Evolutionary conservation across 208 protist species (phyloP).

Genomic region (Acanthamoeba castellanii): DNA sequence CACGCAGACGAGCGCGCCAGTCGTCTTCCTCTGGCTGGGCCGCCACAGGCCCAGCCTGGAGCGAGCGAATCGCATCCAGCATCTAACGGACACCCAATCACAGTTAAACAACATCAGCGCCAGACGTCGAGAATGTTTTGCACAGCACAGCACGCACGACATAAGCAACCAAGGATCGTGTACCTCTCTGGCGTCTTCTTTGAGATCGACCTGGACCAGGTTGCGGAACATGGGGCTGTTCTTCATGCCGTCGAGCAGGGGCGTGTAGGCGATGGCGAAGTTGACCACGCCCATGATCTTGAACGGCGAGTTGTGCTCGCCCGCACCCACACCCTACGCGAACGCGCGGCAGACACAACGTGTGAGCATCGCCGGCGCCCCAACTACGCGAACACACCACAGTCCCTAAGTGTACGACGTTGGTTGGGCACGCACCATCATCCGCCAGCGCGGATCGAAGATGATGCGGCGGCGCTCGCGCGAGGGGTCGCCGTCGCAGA

Average conservation of each 20-base stretch:
- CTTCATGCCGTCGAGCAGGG: slow-evolving; percentile 10
- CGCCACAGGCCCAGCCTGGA: neutral
- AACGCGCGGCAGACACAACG: neutral
- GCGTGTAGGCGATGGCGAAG: slow-evolving; percentile 51
- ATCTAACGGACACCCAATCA: neutral
- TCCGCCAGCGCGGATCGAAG: slow-evolving; percentile 32
- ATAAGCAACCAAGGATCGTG: neutral
- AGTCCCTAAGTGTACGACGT: too few relatives aligned
- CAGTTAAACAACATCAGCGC: too few relatives aligned
- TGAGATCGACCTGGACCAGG: slow-evolving; percentile 27
- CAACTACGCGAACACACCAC: too few relatives aligned
- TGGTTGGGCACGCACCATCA: neutral
- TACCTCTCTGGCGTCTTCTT: slow-evolving; percentile 34
- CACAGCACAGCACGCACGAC: neutral
- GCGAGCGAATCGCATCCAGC: slow-evolving; percentile 39
- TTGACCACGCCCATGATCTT: slow-evolving; percentile 63
- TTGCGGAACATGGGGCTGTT: slow-evolving; percentile 40
- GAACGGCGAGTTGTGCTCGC: slow-evolving; percentile 53
- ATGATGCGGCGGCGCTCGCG: slow-evolving; percentile 21
- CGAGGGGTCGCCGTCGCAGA: neutral
- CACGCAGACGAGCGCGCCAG: neutral
- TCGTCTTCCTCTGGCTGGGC: slow-evolving; percentile 1
- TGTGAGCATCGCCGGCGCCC: neutral
- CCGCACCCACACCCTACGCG: slow-evolving; percentile 7
- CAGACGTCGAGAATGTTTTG: too few relatives aligned